These are phyloP conservation scores for Penicillium nordicum DNA, from an alignment of 2,329 filamentous ascomycete genomes.

Conservation along the genomic window DNA sequence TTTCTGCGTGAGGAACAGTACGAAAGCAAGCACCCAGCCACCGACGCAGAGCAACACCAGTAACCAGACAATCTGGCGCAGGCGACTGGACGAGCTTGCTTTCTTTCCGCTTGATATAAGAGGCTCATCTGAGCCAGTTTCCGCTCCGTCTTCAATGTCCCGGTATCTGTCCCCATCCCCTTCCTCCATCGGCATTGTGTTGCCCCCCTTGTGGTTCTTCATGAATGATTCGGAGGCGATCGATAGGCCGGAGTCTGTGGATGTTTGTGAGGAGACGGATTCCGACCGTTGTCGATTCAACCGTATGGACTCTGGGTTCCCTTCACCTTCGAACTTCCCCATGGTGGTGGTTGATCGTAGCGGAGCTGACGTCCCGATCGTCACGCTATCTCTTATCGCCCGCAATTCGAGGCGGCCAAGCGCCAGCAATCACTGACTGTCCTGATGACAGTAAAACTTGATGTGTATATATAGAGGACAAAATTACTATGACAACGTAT, in stretches of 20 bases:
- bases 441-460: neutral
- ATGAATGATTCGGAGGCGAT: conserved; percentile 30
- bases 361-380: conserved; percentile 13
- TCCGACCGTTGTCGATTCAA: conserved; percentile 25
- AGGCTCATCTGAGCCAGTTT: conserved; percentile 24
- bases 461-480: neutral
- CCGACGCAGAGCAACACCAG: conserved; percentile 41
- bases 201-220: conserved; percentile 25
- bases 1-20: conserved; percentile 41
- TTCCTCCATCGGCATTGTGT: conserved; percentile 8
- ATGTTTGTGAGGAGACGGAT: conserved; percentile 27
- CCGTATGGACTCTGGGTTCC: conserved; percentile 27
- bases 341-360: conserved; percentile 18
- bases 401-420: neutral
- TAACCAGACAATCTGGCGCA: conserved; percentile 40
- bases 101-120: conserved; percentile 26
- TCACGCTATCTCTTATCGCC: conserved; percentile 16
- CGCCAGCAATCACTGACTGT: neutral
- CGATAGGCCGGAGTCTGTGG: conserved; percentile 36
- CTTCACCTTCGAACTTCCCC: conserved; percentile 25
- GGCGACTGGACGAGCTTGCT: conserved; percentile 26
- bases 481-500: neutral
- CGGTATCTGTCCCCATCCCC: conserved; percentile 28
- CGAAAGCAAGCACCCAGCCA: conserved; percentile 46
- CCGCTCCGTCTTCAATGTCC: conserved; percentile 35